These are phyloP conservation scores for Penstemon newberryi DNA, from an alignment of 257 asterid genomes.

Conservation along the genomic window DNA sequence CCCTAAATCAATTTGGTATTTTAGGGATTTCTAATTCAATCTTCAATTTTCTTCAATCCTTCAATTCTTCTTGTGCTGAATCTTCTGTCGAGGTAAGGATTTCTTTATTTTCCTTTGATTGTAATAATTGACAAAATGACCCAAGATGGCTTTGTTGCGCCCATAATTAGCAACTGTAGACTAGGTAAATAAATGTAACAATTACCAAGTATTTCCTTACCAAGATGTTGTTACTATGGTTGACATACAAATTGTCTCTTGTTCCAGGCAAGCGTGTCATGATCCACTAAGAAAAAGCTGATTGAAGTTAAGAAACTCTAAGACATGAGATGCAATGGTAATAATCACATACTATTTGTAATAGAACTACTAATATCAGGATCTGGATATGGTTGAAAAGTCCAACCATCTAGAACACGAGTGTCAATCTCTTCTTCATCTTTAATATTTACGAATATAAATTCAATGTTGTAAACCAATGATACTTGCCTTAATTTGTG, in stretches of 20 bases:
- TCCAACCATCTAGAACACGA: constrained; percentile 37
- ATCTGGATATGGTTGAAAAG: constrained; percentile 50
- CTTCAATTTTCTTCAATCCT: no score
- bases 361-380: constrained; percentile 41
- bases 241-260: constrained; percentile 18
- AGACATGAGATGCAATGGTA: constrained; percentile 60
- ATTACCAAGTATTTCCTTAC: constrained; percentile 1
- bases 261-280: constrained; percentile 79
- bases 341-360: constrained; percentile 10
- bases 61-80: no score
- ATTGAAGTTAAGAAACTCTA: constrained; percentile 66
- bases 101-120: no score
- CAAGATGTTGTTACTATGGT: constrained; percentile 9
- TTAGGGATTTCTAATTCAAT: no score
- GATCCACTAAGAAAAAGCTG: constrained; percentile 69
- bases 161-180: constrained; percentile 62
- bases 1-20: no score
- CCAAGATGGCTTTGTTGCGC: constrained; percentile 78
- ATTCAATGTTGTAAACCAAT: no score
- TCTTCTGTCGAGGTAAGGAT: no score
- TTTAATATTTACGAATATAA: no score
- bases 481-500: no score
- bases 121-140: constrained; percentile 65
- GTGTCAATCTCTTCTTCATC: no score
- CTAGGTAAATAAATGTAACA: constrained; percentile 48